Conservation (phyloP, 2,329 filamentous ascomycete genomes). For the Xylariales sp. region DNA sequence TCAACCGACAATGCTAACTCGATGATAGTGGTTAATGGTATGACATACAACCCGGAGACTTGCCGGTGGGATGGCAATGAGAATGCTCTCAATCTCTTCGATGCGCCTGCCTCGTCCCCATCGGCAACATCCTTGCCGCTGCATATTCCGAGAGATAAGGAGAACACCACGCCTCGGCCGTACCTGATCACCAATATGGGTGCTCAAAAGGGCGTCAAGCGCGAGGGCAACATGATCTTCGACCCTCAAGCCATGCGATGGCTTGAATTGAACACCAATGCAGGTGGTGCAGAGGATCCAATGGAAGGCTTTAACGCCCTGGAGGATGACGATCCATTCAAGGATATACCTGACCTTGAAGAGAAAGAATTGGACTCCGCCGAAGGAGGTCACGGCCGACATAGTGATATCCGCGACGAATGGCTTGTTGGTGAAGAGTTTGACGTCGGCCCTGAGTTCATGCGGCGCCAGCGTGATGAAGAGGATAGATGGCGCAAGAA, state of each 20-base stretch:
- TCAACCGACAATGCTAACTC: slow-evolving; percentile 7
- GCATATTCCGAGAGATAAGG: slow-evolving; percentile 47
- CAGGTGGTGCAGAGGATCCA: slow-evolving; percentile 48
- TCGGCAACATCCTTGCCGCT: slow-evolving; percentile 40
- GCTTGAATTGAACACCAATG: slow-evolving; percentile 66
- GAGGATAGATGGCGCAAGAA: slow-evolving; percentile 88
- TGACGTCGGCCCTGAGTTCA: slow-evolving; percentile 92
- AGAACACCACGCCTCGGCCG: slow-evolving; percentile 57
- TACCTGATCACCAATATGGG: slow-evolving; percentile 91
- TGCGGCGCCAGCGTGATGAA: slow-evolving; percentile 83
- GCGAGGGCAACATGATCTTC: slow-evolving; percentile 98
- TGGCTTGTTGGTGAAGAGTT: slow-evolving; percentile 95
- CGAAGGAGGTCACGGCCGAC: slow-evolving; percentile 43
- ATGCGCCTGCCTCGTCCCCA: slow-evolving; percentile 54
- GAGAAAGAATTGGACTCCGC: slow-evolving; percentile 54
- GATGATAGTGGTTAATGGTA: slow-evolving; percentile 75
- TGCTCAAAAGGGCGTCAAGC: slow-evolving; percentile 78
- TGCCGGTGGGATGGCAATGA: slow-evolving; percentile 97
- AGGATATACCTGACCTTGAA: slow-evolving; percentile 87
- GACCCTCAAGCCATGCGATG: slow-evolving; percentile 97
- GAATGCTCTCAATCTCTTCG: slow-evolving; percentile 75
- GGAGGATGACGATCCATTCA: slow-evolving; percentile 90
- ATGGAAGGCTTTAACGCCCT: slow-evolving; percentile 64
- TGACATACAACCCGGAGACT: slow-evolving; percentile 87
- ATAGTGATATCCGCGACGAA: slow-evolving; percentile 65